A percentile compares a stretch with the other conserved stretches of the same genome.
phyloP scores from a whole-genome alignment of 2,329 filamentous ascomycete species.

The Colletotrichum lentis region DNA sequence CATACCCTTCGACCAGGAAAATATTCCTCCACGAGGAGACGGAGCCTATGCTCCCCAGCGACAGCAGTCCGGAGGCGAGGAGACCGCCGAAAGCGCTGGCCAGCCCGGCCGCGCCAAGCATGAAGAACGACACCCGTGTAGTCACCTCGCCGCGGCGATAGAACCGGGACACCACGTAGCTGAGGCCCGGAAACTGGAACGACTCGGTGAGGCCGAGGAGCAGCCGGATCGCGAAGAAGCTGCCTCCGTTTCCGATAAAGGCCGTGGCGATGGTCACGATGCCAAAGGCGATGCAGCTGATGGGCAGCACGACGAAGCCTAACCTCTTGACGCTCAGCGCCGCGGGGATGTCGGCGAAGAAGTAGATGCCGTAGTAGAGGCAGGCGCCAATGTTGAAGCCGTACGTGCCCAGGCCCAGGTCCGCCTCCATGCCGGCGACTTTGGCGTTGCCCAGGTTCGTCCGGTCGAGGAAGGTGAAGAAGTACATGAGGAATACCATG shows the following conservation, averaged over 20 bases:
- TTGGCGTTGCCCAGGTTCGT: slow-evolving; percentile 60
- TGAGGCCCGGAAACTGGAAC: slow-evolving; percentile 72
- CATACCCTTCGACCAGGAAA: slow-evolving; percentile 39
- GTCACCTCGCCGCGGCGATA: slow-evolving; percentile 68
- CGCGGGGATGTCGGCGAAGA: slow-evolving; percentile 39
- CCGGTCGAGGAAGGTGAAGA: slow-evolving; percentile 64
- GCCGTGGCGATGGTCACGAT: slow-evolving; percentile 66
- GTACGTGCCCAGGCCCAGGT: slow-evolving; percentile 53
- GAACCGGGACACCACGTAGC: slow-evolving; percentile 71
- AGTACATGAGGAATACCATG: slow-evolving; percentile 64
- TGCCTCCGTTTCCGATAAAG: slow-evolving; percentile 61
- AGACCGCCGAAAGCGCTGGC: slow-evolving; percentile 74
- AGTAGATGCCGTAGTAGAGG: slow-evolving; percentile 40
- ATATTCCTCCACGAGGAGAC: slow-evolving; percentile 70
- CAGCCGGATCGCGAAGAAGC: slow-evolving; percentile 64
- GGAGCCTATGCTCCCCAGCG: slow-evolving; percentile 40
- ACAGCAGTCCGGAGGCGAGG: slow-evolving; percentile 55
- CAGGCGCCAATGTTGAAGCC: slow-evolving; percentile 39
- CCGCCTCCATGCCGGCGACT: slow-evolving; percentile 48
- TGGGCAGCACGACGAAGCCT: slow-evolving; percentile 39
- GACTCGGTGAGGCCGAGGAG: slow-evolving; percentile 69
- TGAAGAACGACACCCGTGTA: slow-evolving; percentile 68
- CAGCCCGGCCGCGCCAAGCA: slow-evolving; percentile 69
- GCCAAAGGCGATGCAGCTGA: slow-evolving; percentile 60
- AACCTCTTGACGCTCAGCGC: slow-evolving; percentile 39